A percentile compares a stretch with the other conserved stretches of the same genome.
Conservation (phyloP, 1,284 basidiomycete genomes). For the Leucoagaricus sp. region DNA sequence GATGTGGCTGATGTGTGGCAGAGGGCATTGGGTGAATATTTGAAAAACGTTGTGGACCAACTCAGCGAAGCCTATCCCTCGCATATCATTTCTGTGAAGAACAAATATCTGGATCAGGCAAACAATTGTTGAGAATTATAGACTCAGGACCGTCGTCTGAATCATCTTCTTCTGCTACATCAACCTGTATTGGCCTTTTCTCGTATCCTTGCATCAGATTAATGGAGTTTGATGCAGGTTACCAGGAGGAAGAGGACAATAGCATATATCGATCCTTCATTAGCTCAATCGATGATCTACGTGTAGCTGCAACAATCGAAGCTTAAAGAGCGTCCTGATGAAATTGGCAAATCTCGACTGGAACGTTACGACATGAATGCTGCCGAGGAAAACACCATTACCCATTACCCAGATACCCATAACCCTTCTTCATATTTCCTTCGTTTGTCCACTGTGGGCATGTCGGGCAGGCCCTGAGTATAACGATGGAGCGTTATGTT, state of each 20-base stretch:
- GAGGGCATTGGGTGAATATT: background rate
- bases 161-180: background rate
- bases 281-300: background rate
- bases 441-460: background rate
- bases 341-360: background rate
- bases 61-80: background rate
- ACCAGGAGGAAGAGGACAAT: background rate
- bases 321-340: background rate
- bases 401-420: background rate
- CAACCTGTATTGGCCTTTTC: background rate
- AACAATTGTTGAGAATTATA: background rate
- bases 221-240: background rate
- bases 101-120: background rate
- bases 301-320: background rate
- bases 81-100: background rate
- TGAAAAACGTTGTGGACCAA: background rate
- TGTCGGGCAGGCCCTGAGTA: background rate
- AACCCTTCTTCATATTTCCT: background rate
- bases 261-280: background rate
- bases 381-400: background rate
- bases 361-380: background rate
- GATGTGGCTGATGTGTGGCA: slow-evolving; percentile 1
- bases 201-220: background rate
- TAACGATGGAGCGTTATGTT: background rate
- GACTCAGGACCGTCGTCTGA: background rate